Base-by-base conservation (phyloP, 2,329 filamentous ascomycete genomes). In the Aspergillus pseudoviridinutans region DNA sequence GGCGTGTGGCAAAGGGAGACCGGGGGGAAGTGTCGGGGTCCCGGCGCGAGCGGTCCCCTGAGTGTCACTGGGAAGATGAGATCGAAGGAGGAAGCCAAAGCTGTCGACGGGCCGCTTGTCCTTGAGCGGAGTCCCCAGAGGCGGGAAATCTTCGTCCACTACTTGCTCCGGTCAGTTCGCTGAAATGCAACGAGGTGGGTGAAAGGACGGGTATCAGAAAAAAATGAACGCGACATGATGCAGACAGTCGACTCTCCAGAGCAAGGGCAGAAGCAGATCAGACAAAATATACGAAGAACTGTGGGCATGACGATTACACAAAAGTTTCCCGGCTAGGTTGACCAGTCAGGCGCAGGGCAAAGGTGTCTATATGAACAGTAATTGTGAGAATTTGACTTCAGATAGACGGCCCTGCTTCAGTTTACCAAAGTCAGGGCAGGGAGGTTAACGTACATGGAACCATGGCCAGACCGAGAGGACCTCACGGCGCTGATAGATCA, bases 361-460 rank as follows among this genome's bases (percentile, higher is more conserved):
- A 55, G 58, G 61, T 62, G 67, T 77, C 73, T 76, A 76, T 73
- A 73, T 68, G 70, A 70, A 74, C 71, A 71, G 69, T 71, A 68
- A 67, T 68, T 71, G 75, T 77, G 75, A 77, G 75, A 76, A 74
- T 68, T 73, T 76, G 68, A 67, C 76, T 76, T 78, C 72, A 68
- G 69, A 75, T 77, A 76, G 61, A 62, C 67, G 66, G 64, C 69
- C 73, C 72, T 67, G 67, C 68, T 74, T 70, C 68, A 66, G 64
- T 67, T 67, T 66, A 65, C 69, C 70, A 64, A 74, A 72, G 69
- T 68, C 67, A 58, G 74, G 74, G 67, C 69, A 76, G 75, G 77
- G 76, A 78, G 74, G 75, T 78, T 79, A 79, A 79, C 77, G 73
- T 79, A 79, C 77, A 79, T 78, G 71, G 69, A 73, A 68, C 68